Percentiles rank a stretch among this genome's conserved stretches.
Conservation (phyloP, 441 rosid genomes). For the Bruguiera hainesii region DNA sequence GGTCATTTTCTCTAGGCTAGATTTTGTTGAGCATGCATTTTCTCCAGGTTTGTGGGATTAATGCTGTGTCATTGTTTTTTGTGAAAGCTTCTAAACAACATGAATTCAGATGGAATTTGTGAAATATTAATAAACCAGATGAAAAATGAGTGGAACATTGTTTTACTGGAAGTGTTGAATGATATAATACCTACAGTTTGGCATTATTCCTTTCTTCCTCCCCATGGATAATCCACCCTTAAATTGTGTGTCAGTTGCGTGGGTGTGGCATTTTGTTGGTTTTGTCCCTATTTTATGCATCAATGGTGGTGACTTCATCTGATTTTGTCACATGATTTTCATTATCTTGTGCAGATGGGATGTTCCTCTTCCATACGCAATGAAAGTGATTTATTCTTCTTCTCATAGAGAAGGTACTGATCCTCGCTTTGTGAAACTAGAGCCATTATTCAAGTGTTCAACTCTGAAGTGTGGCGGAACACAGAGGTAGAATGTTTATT, state of each 20-base stretch:
- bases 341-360: constrained; percentile 77
- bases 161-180: no score
- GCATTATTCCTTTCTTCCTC: no score
- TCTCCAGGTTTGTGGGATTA: no score
- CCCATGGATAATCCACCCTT: no score
- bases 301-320: constrained; percentile 3
- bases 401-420: constrained; percentile 56
- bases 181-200: no score
- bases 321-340: constrained; percentile 23
- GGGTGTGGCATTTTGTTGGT: neutral
- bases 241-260: no score
- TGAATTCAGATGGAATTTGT: neutral
- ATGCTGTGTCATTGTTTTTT: no score
- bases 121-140: neutral
- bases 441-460: constrained; percentile 86
- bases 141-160: no score
- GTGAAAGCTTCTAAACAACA: neutral
- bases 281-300: constrained; percentile 4
- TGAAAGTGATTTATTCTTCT: constrained; percentile 53
- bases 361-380: constrained; percentile 68
- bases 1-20: constrained; percentile 30
- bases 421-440: constrained; percentile 83
- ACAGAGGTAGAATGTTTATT: constrained; percentile 48
- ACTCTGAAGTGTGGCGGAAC: constrained; percentile 56
- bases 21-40: no score